Evolutionary conservation across 257 asterid species (phyloP).

Genomic region (Lithospermum erythrorhizon): DNA sequence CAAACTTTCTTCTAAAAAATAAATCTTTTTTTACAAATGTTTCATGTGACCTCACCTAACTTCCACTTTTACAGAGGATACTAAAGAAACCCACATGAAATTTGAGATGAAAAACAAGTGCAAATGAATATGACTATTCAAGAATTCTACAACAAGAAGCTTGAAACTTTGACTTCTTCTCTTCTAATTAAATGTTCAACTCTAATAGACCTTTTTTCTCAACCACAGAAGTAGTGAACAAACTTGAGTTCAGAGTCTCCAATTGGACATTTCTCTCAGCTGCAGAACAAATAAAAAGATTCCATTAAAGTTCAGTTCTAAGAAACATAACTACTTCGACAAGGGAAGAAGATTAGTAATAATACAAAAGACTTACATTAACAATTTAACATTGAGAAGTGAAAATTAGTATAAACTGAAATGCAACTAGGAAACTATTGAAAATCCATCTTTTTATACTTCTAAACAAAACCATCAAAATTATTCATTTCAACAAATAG

Average conservation of each 20-base stretch:
- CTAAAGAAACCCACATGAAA: constrained; percentile 6
- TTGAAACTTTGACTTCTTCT: background rate
- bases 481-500: background rate
- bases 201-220: too few species aligned
- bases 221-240: too few species aligned
- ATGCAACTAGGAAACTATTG: background rate
- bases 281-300: constrained; percentile 8
- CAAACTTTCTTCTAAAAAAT: background rate
- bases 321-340: too few species aligned
- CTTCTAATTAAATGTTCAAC: background rate
- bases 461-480: background rate
- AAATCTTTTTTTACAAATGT: background rate
- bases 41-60: constrained; percentile 28
- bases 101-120: constrained; percentile 11
- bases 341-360: too few species aligned
- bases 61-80: constrained; percentile 4
- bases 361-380: background rate
- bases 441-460: background rate
- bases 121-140: background rate
- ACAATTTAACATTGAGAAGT: background rate
- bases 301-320: background rate
- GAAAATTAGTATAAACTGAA: background rate
- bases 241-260: background rate
- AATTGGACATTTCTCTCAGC: constrained; percentile 1
- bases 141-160: constrained; percentile 1